Evolutionary conservation across 2,329 filamentous ascomycete genomes (phyloP).

Genomic region (Monosporascus sp.): DNA sequence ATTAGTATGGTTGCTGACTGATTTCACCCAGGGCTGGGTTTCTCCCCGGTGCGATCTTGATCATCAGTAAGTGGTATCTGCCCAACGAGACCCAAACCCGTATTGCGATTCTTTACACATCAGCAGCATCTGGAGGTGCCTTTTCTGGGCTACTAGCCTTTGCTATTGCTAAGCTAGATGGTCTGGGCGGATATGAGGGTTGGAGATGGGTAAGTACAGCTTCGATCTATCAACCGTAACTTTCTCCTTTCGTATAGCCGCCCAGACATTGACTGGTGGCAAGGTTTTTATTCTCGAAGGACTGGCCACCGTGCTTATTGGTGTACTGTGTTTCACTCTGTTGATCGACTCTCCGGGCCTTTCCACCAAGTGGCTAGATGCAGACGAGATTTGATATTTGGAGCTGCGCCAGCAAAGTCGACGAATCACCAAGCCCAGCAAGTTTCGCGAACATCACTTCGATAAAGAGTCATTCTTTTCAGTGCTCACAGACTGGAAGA

Average conservation of each 20-base stretch:
- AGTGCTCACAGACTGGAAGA: constrained; percentile 43
- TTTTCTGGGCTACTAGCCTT: constrained; percentile 42
- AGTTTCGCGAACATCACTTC: constrained; percentile 25
- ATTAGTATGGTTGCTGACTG: neutral
- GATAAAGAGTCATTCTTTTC: constrained; percentile 29
- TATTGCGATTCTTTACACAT: constrained; percentile 31
- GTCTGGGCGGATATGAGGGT: constrained; percentile 34
- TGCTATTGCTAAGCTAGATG: constrained; percentile 41
- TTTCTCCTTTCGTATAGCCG: neutral
- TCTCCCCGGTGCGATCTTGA: constrained; percentile 27
- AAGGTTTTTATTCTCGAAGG: constrained; percentile 51
- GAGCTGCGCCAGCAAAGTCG: constrained; percentile 32
- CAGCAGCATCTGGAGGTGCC: constrained; percentile 33
- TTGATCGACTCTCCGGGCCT: constrained; percentile 38
- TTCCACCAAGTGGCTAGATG: constrained; percentile 32
- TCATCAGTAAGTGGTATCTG: constrained; percentile 29
- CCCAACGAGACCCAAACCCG: constrained; percentile 24
- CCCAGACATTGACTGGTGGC: neutral
- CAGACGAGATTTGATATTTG: constrained; percentile 35
- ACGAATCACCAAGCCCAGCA: constrained; percentile 14
- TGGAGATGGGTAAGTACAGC: constrained; percentile 37
- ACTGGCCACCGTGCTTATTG: constrained; percentile 33
- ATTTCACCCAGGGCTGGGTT: constrained; percentile 24
- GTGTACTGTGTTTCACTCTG: constrained; percentile 38
- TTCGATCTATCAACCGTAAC: too few species aligned